Conservation (phyloP, 2,329 filamentous ascomycete genomes). For the Verticillium longisporum region DNA sequence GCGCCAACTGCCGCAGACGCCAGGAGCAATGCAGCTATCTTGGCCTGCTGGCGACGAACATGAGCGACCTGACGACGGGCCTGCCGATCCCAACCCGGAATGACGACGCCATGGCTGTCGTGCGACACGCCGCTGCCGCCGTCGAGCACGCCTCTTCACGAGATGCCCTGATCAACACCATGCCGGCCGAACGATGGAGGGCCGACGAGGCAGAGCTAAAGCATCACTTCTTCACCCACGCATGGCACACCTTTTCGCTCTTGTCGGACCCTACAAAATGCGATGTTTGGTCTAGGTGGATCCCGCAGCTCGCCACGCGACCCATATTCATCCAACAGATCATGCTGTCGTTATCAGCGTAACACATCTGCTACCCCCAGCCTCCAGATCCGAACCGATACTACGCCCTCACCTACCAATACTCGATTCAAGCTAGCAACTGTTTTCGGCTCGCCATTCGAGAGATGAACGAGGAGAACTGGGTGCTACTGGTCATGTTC, state of each 20-base stretch:
- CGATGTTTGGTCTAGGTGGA: constrained; percentile 11
- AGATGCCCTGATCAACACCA: constrained; percentile 6
- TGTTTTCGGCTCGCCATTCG: constrained; percentile 9
- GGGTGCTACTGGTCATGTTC: constrained; percentile 9
- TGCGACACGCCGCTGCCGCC: constrained; percentile 8
- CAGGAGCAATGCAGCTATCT: constrained; percentile 12
- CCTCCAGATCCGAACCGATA: constrained; percentile 9
- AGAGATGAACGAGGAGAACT: constrained; percentile 10
- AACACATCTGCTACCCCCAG: constrained; percentile 10
- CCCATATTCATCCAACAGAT: constrained; percentile 10
- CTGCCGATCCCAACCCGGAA: constrained; percentile 2
- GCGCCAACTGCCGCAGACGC: constrained; percentile 9
- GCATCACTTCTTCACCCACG: constrained; percentile 11
- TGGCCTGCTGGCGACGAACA: constrained; percentile 7
- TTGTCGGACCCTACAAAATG: constrained; percentile 7
- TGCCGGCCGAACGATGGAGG: constrained; percentile 9
- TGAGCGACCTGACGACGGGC: constrained; percentile 7
- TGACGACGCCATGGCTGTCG: constrained; percentile 6
- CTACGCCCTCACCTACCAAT: constrained; percentile 11
- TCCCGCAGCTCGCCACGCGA: constrained; percentile 9
- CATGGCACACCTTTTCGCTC: constrained; percentile 11
- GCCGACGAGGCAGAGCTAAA: constrained; percentile 11
- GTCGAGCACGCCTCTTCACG: constrained; percentile 9
- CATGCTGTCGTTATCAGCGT: constrained; percentile 11
- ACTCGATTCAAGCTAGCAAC: constrained; percentile 11